Conservation (phyloP, 2,329 filamentous ascomycete species). For the Colletotrichum eremochloae region DNA sequence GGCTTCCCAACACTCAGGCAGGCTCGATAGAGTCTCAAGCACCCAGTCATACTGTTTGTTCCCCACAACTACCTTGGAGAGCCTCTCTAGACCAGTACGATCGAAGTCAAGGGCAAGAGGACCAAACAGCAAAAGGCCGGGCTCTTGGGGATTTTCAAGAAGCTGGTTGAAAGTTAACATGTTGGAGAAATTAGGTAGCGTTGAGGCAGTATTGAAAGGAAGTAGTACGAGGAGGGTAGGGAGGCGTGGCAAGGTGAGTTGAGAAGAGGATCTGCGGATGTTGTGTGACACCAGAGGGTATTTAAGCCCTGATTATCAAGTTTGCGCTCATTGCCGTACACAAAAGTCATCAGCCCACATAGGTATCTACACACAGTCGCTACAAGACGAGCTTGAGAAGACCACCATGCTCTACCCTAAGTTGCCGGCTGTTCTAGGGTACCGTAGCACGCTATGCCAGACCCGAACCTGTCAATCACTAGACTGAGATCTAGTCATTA, state of each 20-base stretch:
- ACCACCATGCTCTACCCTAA: too few species aligned
- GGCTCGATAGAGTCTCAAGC: neutral
- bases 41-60: neutral
- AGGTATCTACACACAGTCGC: too few species aligned
- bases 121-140: neutral
- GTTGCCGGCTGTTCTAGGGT: too few species aligned
- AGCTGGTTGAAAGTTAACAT: slow-evolving; percentile 4
- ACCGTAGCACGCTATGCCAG: too few species aligned
- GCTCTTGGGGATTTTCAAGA: neutral
- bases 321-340: too few species aligned
- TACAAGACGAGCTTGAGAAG: too few species aligned
- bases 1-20: neutral
- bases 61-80: neutral
- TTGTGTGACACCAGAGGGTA: neutral
- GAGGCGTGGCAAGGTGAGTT: neutral
- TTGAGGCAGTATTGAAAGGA: slow-evolving; percentile 1
- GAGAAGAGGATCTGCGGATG: neutral
- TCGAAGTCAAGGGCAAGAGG: slow-evolving; percentile 1
- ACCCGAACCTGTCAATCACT: too few species aligned
- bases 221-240: neutral
- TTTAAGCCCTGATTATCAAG: neutral
- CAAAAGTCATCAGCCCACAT: too few species aligned
- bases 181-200: neutral
- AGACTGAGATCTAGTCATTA: too few species aligned
- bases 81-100: neutral